Conservation (phyloP, 805 yeast genomes). For the Suhomyces sp. region DNA sequence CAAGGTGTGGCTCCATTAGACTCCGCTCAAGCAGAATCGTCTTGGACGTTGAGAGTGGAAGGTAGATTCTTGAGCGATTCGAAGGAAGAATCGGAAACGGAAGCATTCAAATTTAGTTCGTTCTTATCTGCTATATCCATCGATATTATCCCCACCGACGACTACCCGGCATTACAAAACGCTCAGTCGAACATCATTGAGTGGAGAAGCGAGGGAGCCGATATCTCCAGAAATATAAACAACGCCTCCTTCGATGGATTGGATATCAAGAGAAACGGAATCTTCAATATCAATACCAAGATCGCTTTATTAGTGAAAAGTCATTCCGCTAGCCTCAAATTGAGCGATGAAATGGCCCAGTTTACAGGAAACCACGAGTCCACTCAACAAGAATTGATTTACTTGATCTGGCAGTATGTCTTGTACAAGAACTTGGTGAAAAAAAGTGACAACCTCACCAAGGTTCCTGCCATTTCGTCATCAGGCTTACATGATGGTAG, state of each 20-base stretch:
- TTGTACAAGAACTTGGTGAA: slow-evolving; percentile 59
- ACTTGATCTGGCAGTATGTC: slow-evolving; percentile 75
- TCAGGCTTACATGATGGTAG: slow-evolving; percentile 12
- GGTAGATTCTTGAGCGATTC: slow-evolving; percentile 68
- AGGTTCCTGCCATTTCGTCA: slow-evolving; percentile 41
- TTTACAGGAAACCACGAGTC: slow-evolving; percentile 76
- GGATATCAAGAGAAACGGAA: slow-evolving; percentile 80
- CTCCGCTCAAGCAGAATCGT: slow-evolving; percentile 39
- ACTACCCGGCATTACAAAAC: slow-evolving; percentile 35
- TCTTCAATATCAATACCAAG: slow-evolving; percentile 52
- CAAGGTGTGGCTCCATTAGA: slow-evolving; percentile 16
- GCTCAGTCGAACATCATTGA: slow-evolving; percentile 57
- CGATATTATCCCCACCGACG: slow-evolving; percentile 55
- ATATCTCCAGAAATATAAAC: slow-evolving; percentile 18
- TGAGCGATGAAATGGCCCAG: slow-evolving; percentile 63
- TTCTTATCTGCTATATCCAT: slow-evolving; percentile 83
- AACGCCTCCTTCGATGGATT: slow-evolving; percentile 71
- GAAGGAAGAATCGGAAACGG: slow-evolving; percentile 36
- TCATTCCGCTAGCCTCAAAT: slow-evolving; percentile 62
- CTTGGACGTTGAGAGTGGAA: slow-evolving; percentile 87
- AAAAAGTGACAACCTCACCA: slow-evolving; percentile 26
- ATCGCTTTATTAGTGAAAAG: slow-evolving; percentile 63
- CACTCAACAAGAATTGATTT: slow-evolving; percentile 83
- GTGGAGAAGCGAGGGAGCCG: slow-evolving; percentile 74
- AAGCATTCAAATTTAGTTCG: slow-evolving; percentile 61